phyloP scores from a whole-genome alignment of 192 early-diverging fungal genomes.

The Pilobolus umbonatus region DNA sequence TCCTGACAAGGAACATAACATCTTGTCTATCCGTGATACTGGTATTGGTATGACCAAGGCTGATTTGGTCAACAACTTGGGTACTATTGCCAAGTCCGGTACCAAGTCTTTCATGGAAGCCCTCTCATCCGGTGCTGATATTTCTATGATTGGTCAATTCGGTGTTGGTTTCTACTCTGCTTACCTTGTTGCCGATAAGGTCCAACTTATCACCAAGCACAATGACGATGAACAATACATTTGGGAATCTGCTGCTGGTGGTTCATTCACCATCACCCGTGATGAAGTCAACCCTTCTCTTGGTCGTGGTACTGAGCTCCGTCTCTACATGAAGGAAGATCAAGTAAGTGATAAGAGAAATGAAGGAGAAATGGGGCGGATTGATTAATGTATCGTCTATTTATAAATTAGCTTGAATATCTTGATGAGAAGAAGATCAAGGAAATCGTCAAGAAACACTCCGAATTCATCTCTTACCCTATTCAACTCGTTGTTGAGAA shows the following conservation, averaged over 20 bases:
- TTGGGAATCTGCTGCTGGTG: slow-evolving; percentile 89
- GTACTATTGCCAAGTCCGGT: slow-evolving; percentile 99
- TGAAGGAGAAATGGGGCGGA: neutral
- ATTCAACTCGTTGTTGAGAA: slow-evolving; percentile 95
- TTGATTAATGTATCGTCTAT: neutral
- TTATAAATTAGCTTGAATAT: slow-evolving; percentile 64
- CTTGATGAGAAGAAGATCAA: slow-evolving; percentile 99
- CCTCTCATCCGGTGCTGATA: slow-evolving; percentile 90
- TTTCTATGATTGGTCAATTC: slow-evolving; percentile 99
- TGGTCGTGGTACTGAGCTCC: slow-evolving; percentile 94
- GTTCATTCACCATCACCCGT: slow-evolving; percentile 90
- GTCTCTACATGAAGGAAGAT: slow-evolving; percentile 98
- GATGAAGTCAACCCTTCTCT: slow-evolving; percentile 86
- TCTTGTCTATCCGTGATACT: slow-evolving; percentile 76
- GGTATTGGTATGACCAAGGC: slow-evolving; percentile 96
- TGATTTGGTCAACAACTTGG: slow-evolving; percentile 94
- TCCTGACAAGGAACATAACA: slow-evolving; percentile 78
- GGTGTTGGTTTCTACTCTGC: slow-evolving; percentile 99
- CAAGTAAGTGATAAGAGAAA: slow-evolving; percentile 40
- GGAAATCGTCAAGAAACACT: slow-evolving; percentile 99
- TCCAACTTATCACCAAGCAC: slow-evolving; percentile 94
- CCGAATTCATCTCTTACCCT: slow-evolving; percentile 99
- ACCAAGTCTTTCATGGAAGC: slow-evolving; percentile 99
- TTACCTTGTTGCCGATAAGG: slow-evolving; percentile 98
- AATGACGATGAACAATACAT: slow-evolving; percentile 97